Conservation (phyloP, 2,329 filamentous ascomycete species). For the Diaporthe sp. region DNA sequence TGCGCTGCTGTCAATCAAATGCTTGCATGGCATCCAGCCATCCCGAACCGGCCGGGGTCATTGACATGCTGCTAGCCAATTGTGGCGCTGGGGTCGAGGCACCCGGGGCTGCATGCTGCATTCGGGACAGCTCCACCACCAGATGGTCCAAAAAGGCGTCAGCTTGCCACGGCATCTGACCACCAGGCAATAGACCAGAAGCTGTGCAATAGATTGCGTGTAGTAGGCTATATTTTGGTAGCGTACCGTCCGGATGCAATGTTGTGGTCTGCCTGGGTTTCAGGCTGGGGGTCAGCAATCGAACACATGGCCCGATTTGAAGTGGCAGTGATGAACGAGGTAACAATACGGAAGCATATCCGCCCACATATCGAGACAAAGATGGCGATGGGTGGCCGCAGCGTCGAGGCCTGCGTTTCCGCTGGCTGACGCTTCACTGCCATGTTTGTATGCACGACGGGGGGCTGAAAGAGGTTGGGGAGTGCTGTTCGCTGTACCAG, state of each 20-base stretch:
- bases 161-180: slow-evolving; percentile 20
- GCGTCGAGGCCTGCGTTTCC: not conserved
- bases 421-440: slow-evolving; percentile 8
- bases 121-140: slow-evolving; percentile 1
- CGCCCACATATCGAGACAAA: not conserved
- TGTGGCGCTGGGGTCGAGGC: not conserved
- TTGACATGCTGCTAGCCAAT: slow-evolving; percentile 5
- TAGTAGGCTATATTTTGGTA: not conserved
- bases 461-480: not conserved
- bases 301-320: slow-evolving; percentile 12
- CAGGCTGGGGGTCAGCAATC: not conserved
- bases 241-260: slow-evolving; percentile 12
- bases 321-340: slow-evolving; percentile 12
- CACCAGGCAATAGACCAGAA: not conserved
- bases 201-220: not conserved
- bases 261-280: slow-evolving; percentile 13
- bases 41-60: slow-evolving; percentile 8
- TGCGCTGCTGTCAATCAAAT: slow-evolving; percentile 8
- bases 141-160: slow-evolving; percentile 6
- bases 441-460: not conserved
- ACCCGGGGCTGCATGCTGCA: not conserved
- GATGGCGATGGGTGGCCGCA: slow-evolving; percentile 15
- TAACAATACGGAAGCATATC: not conserved
- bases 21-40: slow-evolving; percentile 6
- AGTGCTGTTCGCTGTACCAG: not conserved